Evolutionary conservation across 495 filamentous ascomycete genomes (phyloP), one percentile per base, ranked within the genome.

Genomic region (Podospora conica): DNA sequence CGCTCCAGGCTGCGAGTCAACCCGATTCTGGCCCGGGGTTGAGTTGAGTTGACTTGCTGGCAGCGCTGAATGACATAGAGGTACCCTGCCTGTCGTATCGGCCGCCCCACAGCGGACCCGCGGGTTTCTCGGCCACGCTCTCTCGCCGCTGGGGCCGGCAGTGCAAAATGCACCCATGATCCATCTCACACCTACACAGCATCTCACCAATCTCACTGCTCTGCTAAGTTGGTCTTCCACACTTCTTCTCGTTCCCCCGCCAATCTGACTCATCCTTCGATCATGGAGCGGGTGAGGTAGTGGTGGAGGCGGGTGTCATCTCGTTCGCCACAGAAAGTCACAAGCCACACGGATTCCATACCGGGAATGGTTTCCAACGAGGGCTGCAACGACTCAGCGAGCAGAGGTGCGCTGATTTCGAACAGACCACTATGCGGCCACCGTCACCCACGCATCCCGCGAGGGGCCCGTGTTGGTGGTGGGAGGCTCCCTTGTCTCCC

Each of bases 231-330:
- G 24, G 53, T 56, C 40, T n/a, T 18, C 54, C 61, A 28, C n/a
- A 1, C 53, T 15, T 29, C 15, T 24, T 31, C 40, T 63, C 61
- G 53, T 55, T 63, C 61, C 53, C 22, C 27, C 28, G 21, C 28
- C 20, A 64, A 58, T 64, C 63, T 56, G 65, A 64, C 29, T 69
- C 65, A 63, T 65, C 33, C 15, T 58, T 25, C 40, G n/a, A 48
- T 18, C 40, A 31, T 18, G 5, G 7, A 18, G 18, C 5, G 40
- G 40, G 40, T 18, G 40, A 48, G 40, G 15, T n/a, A n/a, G 15
- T 48, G 40, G 40, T 8, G 21, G 53, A 25, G 59, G 29, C 5
- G 40, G 24, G 33, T 29, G 24, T 48, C 62, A 53, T 23, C 22
- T 27, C 54, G 12, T 25, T 58, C n/a, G 21, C 63, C 21, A 25